phyloP scores from a whole-genome alignment of 2,329 filamentous ascomycete genomes.

The Trichophyton benhamiae region DNA sequence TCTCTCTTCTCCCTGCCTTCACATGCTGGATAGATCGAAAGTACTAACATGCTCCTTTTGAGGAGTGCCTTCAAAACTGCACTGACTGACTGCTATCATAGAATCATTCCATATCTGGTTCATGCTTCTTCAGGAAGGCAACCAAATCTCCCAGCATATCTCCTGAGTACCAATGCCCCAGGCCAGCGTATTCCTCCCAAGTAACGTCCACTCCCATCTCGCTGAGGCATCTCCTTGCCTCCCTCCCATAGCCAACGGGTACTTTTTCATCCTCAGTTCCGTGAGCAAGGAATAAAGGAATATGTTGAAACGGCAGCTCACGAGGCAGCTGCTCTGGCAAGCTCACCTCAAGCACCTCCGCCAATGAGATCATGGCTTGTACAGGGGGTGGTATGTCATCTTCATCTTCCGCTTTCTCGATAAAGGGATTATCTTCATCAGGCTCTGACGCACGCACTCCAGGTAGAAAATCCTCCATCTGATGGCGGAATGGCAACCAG shows the following conservation, averaged over 20 bases:
- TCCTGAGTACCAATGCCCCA: too few species aligned
- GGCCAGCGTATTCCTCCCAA: too few species aligned
- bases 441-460: not conserved
- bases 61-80: too few species aligned
- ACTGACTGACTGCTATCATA: too few species aligned
- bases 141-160: not conserved
- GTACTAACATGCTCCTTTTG: too few species aligned
- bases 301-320: conserved; percentile 10
- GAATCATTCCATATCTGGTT: too few species aligned
- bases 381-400: not conserved
- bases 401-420: not conserved
- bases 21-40: too few species aligned
- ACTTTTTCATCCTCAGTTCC: conserved; percentile 33
- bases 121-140: not conserved
- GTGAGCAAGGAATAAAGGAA: conserved; percentile 36
- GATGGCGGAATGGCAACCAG: conserved; percentile 31
- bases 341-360: not conserved
- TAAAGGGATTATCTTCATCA: not conserved
- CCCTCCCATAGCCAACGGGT: conserved; percentile 22
- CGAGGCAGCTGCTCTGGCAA: not conserved
- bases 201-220: conserved; percentile 18
- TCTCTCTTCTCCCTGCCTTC: too few species aligned
- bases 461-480: not conserved
- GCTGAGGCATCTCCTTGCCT: conserved; percentile 20
- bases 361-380: not conserved